A percentile compares a stretch with the other conserved stretches of the same genome.
phyloP scores from a whole-genome alignment of 129 eudicot species.

The Escallonia herrerae region DNA sequence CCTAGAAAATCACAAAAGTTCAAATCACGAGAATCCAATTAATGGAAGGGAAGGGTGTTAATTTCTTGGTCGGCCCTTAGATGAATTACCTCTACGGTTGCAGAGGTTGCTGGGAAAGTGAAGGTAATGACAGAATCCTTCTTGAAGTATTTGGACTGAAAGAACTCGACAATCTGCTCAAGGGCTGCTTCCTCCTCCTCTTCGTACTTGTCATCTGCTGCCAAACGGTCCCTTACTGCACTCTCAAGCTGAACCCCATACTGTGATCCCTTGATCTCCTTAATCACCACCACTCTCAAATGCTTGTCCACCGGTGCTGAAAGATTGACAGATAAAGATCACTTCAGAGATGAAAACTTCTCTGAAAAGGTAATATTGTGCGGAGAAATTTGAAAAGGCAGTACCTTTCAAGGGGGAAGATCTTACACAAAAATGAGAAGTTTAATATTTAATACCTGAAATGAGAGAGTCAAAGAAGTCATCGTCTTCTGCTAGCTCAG shows the following conservation, averaged over 20 bases:
- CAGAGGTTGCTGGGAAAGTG: constrained; percentile 51
- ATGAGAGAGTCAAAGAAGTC: constrained; percentile 70
- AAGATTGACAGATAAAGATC: background rate
- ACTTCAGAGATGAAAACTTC: background rate
- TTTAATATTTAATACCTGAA: constrained; percentile 40
- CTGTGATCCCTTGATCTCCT: constrained; percentile 95
- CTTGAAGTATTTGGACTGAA: constrained; percentile 71
- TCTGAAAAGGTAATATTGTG: background rate
- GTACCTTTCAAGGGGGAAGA: background rate
- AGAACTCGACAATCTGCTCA: constrained; percentile 54
- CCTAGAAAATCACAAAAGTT: too few relatives aligned
- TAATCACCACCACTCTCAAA: constrained; percentile 80
- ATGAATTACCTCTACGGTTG: constrained; percentile 52
- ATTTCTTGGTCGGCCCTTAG: too few relatives aligned
- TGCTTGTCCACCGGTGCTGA: constrained; percentile 71
- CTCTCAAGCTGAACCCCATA: constrained; percentile 87
- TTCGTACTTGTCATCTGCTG: constrained; percentile 76
- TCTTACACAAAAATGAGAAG: background rate
- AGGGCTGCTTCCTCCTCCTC: constrained; percentile 88
- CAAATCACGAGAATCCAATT: too few relatives aligned
- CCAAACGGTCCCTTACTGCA: constrained; percentile 89
- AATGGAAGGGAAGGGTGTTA: too few relatives aligned
- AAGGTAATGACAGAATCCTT: constrained; percentile 54
- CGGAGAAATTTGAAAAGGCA: too few relatives aligned
- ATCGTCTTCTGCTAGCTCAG: constrained; percentile 65